These are phyloP conservation scores for Termitomyces sp. DNA, from an alignment of 768 basidiomycete species.

Conservation along the genomic window DNA sequence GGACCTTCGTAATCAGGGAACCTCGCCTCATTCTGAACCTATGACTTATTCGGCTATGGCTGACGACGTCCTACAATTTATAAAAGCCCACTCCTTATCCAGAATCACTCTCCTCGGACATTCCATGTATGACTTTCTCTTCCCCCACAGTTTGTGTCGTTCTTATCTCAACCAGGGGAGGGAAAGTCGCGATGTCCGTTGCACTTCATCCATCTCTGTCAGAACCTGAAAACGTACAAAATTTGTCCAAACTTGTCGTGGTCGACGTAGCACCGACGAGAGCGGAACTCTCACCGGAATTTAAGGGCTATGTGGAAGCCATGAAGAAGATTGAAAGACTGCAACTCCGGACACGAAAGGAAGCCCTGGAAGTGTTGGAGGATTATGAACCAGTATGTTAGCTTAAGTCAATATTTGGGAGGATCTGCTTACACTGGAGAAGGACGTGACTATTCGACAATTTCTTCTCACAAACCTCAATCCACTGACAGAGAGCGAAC, in stretches of 20 bases:
- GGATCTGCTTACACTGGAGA: not conserved
- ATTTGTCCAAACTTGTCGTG: slow-evolving; percentile 56
- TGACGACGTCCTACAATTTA: slow-evolving; percentile 67
- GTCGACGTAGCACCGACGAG: slow-evolving; percentile 75
- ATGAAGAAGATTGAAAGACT: slow-evolving; percentile 67
- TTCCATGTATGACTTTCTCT: slow-evolving; percentile 61
- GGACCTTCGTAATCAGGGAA: slow-evolving; percentile 79
- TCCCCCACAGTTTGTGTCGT: not conserved
- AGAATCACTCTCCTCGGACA: slow-evolving; percentile 78
- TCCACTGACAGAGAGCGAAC: slow-evolving; percentile 21
- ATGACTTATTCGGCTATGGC: slow-evolving; percentile 79
- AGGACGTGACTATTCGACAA: slow-evolving; percentile 68
- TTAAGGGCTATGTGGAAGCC: slow-evolving; percentile 56
- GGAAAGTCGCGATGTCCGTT: slow-evolving; percentile 71
- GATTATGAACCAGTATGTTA: slow-evolving; percentile 55
- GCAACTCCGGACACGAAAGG: slow-evolving; percentile 51
- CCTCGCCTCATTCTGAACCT: slow-evolving; percentile 65
- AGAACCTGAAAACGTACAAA: slow-evolving; percentile 14
- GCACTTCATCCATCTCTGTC: slow-evolving; percentile 46
- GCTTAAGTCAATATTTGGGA: not conserved
- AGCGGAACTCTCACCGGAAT: slow-evolving; percentile 54
- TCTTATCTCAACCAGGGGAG: slow-evolving; percentile 52
- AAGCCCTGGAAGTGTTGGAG: slow-evolving; percentile 61
- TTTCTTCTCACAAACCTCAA: slow-evolving; percentile 82
- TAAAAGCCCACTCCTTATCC: slow-evolving; percentile 43